Conservation (phyloP, 176 grass and related monocot genomes). For the Aegilops umbellulata region DNA sequence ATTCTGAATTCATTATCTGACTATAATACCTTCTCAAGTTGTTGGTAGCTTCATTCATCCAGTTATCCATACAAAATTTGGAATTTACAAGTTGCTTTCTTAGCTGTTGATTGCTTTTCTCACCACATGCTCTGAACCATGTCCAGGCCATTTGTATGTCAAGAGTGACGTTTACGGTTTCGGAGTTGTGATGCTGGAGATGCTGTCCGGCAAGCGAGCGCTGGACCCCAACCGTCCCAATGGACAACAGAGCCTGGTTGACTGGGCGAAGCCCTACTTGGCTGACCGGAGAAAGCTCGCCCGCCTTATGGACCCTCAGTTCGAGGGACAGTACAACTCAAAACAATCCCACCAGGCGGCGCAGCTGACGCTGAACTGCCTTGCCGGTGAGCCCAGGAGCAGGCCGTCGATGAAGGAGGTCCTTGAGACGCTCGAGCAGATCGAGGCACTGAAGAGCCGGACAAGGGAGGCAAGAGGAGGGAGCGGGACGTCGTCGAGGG, state of each 20-base stretch:
- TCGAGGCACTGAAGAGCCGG: conserved; percentile 46
- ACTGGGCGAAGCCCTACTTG: conserved; percentile 84
- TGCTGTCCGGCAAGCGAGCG: conserved; percentile 71
- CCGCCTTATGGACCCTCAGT: conserved; percentile 62
- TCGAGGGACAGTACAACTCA: conserved; percentile 76
- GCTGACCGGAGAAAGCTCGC: conserved; percentile 58
- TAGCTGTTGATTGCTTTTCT: conserved; percentile 13
- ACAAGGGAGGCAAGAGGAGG: conserved; percentile 39
- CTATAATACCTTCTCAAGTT: not conserved
- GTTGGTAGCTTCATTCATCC: not conserved
- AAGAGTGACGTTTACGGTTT: conserved; percentile 93
- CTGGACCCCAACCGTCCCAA: conserved; percentile 68
- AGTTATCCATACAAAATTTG: not conserved
- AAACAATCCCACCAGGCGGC: conserved; percentile 78
- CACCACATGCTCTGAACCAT: conserved; percentile 12
- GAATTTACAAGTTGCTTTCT: not conserved
- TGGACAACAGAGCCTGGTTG: conserved; percentile 58
- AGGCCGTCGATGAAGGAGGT: conserved; percentile 90
- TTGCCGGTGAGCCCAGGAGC: conserved; percentile 62
- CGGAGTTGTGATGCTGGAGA: conserved; percentile 86
- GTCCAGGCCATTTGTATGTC: conserved; percentile 80
- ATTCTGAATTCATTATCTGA: not conserved
- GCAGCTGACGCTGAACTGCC: conserved; percentile 64
- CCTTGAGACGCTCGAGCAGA: conserved; percentile 52
- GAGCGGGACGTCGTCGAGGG: not conserved